These are phyloP conservation scores for Exophiala bonariae DNA, from an alignment of 2,329 filamentous ascomycete genomes.

Conservation along the genomic window DNA sequence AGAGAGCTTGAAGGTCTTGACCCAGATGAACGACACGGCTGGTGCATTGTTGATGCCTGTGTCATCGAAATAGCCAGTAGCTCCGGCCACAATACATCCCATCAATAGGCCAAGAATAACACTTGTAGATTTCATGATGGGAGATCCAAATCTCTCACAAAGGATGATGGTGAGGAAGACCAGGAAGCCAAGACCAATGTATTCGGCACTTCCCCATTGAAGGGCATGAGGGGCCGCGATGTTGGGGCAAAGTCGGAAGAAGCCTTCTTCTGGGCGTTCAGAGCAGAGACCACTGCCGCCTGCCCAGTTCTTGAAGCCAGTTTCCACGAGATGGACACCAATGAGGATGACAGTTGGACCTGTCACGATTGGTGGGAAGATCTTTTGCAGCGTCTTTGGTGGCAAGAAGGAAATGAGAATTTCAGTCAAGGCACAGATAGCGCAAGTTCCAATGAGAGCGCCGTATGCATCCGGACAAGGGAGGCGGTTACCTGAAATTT, in stretches of 20 bases:
- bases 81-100: slow-evolving; percentile 67
- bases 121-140: slow-evolving; percentile 69
- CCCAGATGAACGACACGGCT: slow-evolving; percentile 68
- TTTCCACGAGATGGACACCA: slow-evolving; percentile 62
- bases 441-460: slow-evolving; percentile 60
- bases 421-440: slow-evolving; percentile 55
- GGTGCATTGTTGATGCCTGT: slow-evolving; percentile 61
- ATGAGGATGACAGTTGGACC: slow-evolving; percentile 68
- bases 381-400: slow-evolving; percentile 57
- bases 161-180: slow-evolving; percentile 69
- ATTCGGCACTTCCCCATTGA: slow-evolving; percentile 63
- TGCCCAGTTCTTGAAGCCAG: slow-evolving; percentile 68
- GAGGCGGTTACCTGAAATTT: too few species aligned
- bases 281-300: slow-evolving; percentile 57
- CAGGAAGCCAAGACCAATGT: slow-evolving; percentile 66
- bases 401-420: slow-evolving; percentile 66
- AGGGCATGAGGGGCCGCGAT: slow-evolving; percentile 61
- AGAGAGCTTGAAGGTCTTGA: slow-evolving; percentile 65
- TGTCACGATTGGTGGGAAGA: slow-evolving; percentile 70
- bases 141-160: slow-evolving; percentile 67
- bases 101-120: slow-evolving; percentile 65
- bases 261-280: slow-evolving; percentile 40
- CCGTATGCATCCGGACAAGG: slow-evolving; percentile 68
- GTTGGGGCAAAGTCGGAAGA: slow-evolving; percentile 58
- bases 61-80: slow-evolving; percentile 65